Base-by-base conservation (phyloP, 306 rosid species). In the Inga oerstediana region DNA sequence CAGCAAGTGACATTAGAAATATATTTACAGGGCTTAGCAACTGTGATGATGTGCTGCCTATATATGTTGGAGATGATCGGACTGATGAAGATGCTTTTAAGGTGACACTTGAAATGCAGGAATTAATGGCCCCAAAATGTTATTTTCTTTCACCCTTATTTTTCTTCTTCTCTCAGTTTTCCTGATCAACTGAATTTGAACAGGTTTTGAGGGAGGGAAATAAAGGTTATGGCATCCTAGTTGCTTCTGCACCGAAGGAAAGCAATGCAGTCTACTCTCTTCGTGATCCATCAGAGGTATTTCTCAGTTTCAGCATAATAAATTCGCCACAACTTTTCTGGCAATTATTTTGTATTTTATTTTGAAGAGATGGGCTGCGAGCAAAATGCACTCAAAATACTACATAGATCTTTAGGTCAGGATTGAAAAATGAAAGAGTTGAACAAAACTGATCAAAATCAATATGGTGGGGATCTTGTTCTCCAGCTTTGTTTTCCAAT, bases 71-170 rank as follows among this genome's bases (percentile, higher is more conserved):
- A 68, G 99, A 97, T 58, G 99, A 97, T 80, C 94, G 92, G 13
- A 92, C 99, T 0, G 99, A 97, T 44, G 99, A 97, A 90, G 99
- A 97, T 68, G 98, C 98, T 54, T 97, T 97, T 71, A 90, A 94
- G 94, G 99, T 95, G 85, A 84, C 20, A 43, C 74, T 49, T 45
- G 74, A 20, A 34, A 41, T 43, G 17, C 71, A 62, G 6, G 62
- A 37, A 66, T 51, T 80, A 39, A 49, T 52, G 37, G 41, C 67
- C 30, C 67, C 11, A 72, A 66, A n/a, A 27, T 74, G 24, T 72
- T 12, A 22, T 56, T 72, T 46, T 12, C 56, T 44, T 34, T 24
- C 64, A 16, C 41, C 14, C 32, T 67, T 37, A 20, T n/a, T 68
- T 32, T 32, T 27, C 30, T 20, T 43, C 81, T 62, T n/a, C 59